A percentile compares a stretch with the other conserved stretches of the same genome.
These are phyloP conservation scores for Globisporangium radiosum DNA, from an alignment of 352 stramenopile genomes.

Conservation along the genomic window DNA sequence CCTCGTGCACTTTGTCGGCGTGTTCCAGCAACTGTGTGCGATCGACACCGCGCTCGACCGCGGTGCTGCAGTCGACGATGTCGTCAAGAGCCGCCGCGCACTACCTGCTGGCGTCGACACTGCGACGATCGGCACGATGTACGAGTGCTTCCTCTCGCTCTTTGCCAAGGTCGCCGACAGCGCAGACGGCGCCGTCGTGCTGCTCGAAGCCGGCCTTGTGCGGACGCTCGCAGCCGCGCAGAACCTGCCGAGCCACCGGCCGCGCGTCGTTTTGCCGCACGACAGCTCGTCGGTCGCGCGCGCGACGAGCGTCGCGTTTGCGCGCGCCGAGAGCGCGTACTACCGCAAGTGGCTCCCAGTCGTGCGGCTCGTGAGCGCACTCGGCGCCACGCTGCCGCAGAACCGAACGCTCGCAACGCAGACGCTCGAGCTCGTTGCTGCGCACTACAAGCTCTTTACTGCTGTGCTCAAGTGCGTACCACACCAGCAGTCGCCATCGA, in stretches of 20 bases:
- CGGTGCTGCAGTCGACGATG: constrained; percentile 23
- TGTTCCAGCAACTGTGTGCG: constrained; percentile 70
- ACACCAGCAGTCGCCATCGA: constrained; percentile 17
- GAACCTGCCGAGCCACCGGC: constrained; percentile 64
- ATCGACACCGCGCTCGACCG: constrained; percentile 59
- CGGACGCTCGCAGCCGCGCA: constrained; percentile 49
- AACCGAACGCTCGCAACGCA: constrained; percentile 58
- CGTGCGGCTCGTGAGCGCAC: constrained; percentile 48
- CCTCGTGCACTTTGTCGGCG: constrained; percentile 72
- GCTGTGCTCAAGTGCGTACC: constrained; percentile 53
- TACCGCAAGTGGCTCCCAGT: constrained; percentile 76
- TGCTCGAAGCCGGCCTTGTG: constrained; percentile 69
- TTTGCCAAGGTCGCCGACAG: constrained; percentile 56
- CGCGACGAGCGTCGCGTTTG: constrained; percentile 37
- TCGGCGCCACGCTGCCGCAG: constrained; percentile 59
- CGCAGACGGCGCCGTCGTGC: constrained; percentile 52
- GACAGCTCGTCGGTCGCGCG: constrained; percentile 23
- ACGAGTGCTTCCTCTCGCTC: constrained; percentile 80
- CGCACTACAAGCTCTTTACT: constrained; percentile 67
- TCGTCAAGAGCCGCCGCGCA: constrained; percentile 34
- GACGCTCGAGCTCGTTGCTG: constrained; percentile 49
- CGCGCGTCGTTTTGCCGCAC: constrained; percentile 45
- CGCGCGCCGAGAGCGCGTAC: constrained; percentile 57
- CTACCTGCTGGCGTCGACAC: constrained; percentile 45
- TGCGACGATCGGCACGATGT: constrained; percentile 70